phyloP scores from a whole-genome alignment of 106 monocot species.

The Phalaenopsis equestris region DNA sequence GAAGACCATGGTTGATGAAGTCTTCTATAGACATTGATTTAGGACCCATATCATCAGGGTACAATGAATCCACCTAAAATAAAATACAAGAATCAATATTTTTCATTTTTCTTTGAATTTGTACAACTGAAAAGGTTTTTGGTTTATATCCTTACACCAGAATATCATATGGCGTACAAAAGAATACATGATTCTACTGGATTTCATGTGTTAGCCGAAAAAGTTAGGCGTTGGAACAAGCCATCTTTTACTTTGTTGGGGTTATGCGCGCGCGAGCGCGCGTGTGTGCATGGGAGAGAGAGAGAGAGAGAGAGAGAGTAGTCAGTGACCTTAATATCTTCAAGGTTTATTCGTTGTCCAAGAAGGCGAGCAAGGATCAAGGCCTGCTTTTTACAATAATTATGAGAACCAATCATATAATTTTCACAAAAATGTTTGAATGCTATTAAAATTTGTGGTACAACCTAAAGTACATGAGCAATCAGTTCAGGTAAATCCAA shows the following conservation, averaged over 20 bases:
- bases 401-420: not conserved
- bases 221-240: not conserved
- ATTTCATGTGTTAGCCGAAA: not conserved
- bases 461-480: not conserved
- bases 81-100: not conserved
- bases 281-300: too few species aligned
- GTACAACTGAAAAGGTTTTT: not conserved
- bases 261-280: too few species aligned
- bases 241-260: too few species aligned
- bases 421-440: not conserved
- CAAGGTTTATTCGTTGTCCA: slow-evolving; percentile 65
- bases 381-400: slow-evolving; percentile 43
- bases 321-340: slow-evolving; percentile 56
- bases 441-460: not conserved
- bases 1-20: slow-evolving; percentile 58
- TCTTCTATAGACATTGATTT: slow-evolving; percentile 60
- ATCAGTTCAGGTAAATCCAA: not conserved
- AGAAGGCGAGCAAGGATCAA: slow-evolving; percentile 87
- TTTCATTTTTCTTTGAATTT: not conserved
- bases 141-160: not conserved
- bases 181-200: not conserved
- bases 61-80: slow-evolving; percentile 88
- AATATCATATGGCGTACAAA: not conserved
- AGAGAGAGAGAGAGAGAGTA: not conserved
- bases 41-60: slow-evolving; percentile 71